These are phyloP conservation scores for Beauveria sp. DNA, from an alignment of 2,329 filamentous ascomycete species.

Conservation along the genomic window DNA sequence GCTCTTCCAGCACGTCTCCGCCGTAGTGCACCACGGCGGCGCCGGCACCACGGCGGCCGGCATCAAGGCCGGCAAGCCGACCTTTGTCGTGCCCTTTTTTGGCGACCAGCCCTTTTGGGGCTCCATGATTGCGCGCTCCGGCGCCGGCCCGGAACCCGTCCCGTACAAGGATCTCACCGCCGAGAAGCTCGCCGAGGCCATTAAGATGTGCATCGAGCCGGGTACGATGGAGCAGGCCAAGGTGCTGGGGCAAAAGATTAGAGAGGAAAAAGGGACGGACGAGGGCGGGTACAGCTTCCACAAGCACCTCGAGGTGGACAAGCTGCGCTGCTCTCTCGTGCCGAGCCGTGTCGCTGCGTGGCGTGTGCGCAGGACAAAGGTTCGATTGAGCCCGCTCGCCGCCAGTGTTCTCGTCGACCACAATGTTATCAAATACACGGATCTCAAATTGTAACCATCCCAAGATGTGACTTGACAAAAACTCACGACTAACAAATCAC, in stretches of 20 bases:
- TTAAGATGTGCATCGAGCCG: constrained; percentile 51
- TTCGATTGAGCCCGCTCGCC: constrained; percentile 64
- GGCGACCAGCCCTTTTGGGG: constrained; percentile 83
- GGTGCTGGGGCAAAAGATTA: constrained; percentile 56
- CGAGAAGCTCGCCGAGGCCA: constrained; percentile 58
- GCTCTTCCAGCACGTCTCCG: constrained; percentile 74
- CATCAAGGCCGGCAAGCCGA: constrained; percentile 73
- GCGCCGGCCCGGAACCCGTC: constrained; percentile 64
- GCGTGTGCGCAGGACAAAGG: constrained; percentile 61
- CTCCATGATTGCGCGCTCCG: constrained; percentile 63
- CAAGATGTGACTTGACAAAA: background rate
- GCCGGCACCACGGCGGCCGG: constrained; percentile 83
- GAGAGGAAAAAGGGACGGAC: constrained; percentile 56
- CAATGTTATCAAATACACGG: constrained; percentile 57
- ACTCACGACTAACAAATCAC: constrained; percentile 10
- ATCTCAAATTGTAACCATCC: constrained; percentile 60
- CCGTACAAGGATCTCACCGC: constrained; percentile 60
- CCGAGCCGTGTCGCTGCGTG: constrained; percentile 66
- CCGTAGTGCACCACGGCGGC: constrained; percentile 81
- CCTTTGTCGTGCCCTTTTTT: constrained; percentile 80
- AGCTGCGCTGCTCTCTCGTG: constrained; percentile 61
- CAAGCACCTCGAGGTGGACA: constrained; percentile 57
- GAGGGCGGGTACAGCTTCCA: constrained; percentile 63
- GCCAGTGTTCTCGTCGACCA: constrained; percentile 60
- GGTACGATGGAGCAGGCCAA: constrained; percentile 49